Base-by-base conservation (phyloP, 2,329 filamentous ascomycete genomes). In the Sporothrix variecibatus region DNA sequence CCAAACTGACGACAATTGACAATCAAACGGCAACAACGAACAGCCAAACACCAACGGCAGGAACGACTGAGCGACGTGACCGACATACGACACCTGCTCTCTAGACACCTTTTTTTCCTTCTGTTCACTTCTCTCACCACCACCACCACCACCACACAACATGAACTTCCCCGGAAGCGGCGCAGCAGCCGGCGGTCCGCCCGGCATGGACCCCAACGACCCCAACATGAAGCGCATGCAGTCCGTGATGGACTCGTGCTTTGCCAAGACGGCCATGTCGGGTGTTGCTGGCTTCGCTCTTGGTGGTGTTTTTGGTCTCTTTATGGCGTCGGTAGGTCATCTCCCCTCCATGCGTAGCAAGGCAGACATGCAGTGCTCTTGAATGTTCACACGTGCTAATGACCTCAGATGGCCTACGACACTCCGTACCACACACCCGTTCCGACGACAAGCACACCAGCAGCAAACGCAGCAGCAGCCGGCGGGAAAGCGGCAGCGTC, bases 251-350 rank as follows among this genome's bases (percentile, higher is more conserved):
- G 95, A 98, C 83, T 97, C 94, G 46, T 99, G 96, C 81, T 90
- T 92, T 31, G 91, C 91, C 74, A 99, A 99, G 83, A 93, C 94
- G 23, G 91, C 90, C 78, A 92, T 99, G 84, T 93, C 95, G 0
- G 96, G 95, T 74, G 93, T 92, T 31, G 97, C 97, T 90, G 96
- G 96, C 20, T 98, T 98, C 80, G 96, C 92, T 51, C 91, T 99
- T 77, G 96, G 96, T 76, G 96, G 94, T 79, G 86, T 97, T 60
- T 99, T 99, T 79, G 96, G 96, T 78, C 88, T 98, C 79, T 99
- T 99, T 86, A 99, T 98, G 95, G 94, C 95, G 75, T 96, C 93
- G 80, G 94, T 97, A 90, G 9, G 62, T 72, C 15, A n/a, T 12
- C 31, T 34, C 15, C 43, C 15, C 43, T 12, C 23, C n/a, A 4